These are phyloP conservation scores for Thalia dealbata DNA, from an alignment of 176 grass and related monocot genomes.

Conservation along the genomic window DNA sequence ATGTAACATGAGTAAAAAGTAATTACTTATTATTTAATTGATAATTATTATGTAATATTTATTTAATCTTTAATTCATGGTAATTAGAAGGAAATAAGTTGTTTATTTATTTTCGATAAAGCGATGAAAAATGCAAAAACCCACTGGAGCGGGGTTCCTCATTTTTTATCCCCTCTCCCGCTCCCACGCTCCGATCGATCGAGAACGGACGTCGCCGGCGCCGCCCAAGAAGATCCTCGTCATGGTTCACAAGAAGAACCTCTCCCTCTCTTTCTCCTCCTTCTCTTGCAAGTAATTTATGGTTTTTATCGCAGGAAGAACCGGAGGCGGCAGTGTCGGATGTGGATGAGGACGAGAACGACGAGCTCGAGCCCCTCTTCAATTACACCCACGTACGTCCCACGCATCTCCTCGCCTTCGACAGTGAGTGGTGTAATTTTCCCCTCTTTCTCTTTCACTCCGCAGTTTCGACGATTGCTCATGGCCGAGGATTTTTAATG, in stretches of 20 bases:
- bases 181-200: too few relatives aligned
- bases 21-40: too few relatives aligned
- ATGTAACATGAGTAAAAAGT: too few relatives aligned
- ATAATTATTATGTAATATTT: too few relatives aligned
- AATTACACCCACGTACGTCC: slow-evolving; percentile 74
- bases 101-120: too few relatives aligned
- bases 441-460: slow-evolving; percentile 9
- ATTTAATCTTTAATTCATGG: too few relatives aligned
- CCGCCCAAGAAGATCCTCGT: background rate
- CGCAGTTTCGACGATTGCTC: slow-evolving; percentile 1
- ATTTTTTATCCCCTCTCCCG: too few relatives aligned
- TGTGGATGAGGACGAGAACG: slow-evolving; percentile 21
- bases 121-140: too few relatives aligned
- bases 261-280: background rate
- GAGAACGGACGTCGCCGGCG: background rate
- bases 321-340: slow-evolving; percentile 13
- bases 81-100: too few relatives aligned
- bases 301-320: background rate
- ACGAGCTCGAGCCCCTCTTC: slow-evolving; percentile 93
- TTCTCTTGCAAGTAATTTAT: background rate
- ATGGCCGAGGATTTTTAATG: background rate
- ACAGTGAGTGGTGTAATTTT: slow-evolving; percentile 34
- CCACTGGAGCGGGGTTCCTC: too few relatives aligned
- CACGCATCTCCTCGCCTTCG: slow-evolving; percentile 40
- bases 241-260: background rate